Evolutionary conservation across 108 stramenopile genomes (phyloP), one percentile per base, ranked within the genome.

Genomic region (Skeletonema costatum): DNA sequence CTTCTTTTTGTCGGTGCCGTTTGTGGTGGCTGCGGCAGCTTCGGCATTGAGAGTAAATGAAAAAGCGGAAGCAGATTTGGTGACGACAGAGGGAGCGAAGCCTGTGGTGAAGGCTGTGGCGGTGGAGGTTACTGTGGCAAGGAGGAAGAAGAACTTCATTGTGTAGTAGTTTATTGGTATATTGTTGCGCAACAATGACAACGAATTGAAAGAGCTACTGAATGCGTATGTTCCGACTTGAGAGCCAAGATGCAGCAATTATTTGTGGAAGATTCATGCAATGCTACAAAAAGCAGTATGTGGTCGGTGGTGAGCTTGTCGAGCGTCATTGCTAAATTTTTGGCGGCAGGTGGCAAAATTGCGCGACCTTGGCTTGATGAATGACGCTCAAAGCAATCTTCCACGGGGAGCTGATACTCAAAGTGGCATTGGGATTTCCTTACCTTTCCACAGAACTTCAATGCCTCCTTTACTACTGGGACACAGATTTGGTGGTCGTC

Each of bases 1-100:
- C 79, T 96, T 97, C 80, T 97, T 97, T 71, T 86, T 87, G 35
- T 85, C 83, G 30, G 81, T 75, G 56, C 66, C 75, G 50, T 68
- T 75, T 16, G 58, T 46, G 17, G 41, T 56, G 66, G 60, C 58
- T 6, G 60, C 66, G 29, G 29, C 68, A 19, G 32, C 51, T 17
- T 38, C 32, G 51, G 74, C 75, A 46, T 61, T 19, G 58, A 75
- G 75, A 39, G 36, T 39, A 42, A 33, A 64, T 14, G 58, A 30
- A 12, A 35, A 66, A 29, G 75, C 8, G 60, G 65, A 60, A 68
- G 12, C 38, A 4, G 75, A 68, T 38, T 66, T 32, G 30, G 75
- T 21, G 5, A 65, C 35, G 31, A 46, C 35, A 17, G 58, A 39
- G 12, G 65, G 39, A 6, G 33, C 56, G 36, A 51, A 46, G 48